Base-by-base conservation (phyloP, 108 stramenopile genomes). In the Cyclotella baltica region DNA sequence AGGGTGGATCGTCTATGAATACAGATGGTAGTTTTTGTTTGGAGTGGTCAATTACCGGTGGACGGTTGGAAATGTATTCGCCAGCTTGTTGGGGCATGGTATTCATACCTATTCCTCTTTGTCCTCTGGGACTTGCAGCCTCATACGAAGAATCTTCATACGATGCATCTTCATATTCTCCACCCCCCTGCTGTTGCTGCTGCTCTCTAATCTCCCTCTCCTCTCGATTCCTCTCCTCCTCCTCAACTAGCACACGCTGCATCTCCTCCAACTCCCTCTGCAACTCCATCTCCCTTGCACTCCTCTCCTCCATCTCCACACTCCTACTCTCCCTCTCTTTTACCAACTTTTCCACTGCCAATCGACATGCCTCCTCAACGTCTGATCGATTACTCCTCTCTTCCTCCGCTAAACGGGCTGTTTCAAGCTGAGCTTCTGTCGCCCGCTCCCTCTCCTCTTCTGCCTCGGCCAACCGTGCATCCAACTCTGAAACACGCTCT, bases 281-380 rank as follows among this genome's bases (percentile, higher is more conserved):
- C 67, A 83, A 40, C 55, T 77, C 46, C 62, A 62, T 47, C 29
- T 83, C 83, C 57, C 83, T 48, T 28, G 53, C 81, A 36, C 37
- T 62, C 37, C 75, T 43, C 47, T 69, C 46, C 27, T 69, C 56
- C 62, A 73, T 46, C 67, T 83, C 83, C 71, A 55, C 48, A 64
- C 55, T 55, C 56, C 75, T 63, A 34, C 36, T 28, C 52, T 72
- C 47, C 27, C 83, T 55, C 43, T 83, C 83, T 37, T 64, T 55
- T 6, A 83, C 76, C 37, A 83, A 59, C 76, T 73, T 77, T 29
- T 73, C 35, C 34, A 83, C 59, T 5, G 83, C 83, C 66, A 83
- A 38, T 23, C 62, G 52, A 63, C 75, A 76, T 19, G 83, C 83
- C 63, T 77, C 83, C 70, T 83, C 83, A 4, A 76, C 34, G 36